These are phyloP conservation scores for Pythium diclinum DNA, from an alignment of 352 stramenopile genomes.

Conservation along the genomic window DNA sequence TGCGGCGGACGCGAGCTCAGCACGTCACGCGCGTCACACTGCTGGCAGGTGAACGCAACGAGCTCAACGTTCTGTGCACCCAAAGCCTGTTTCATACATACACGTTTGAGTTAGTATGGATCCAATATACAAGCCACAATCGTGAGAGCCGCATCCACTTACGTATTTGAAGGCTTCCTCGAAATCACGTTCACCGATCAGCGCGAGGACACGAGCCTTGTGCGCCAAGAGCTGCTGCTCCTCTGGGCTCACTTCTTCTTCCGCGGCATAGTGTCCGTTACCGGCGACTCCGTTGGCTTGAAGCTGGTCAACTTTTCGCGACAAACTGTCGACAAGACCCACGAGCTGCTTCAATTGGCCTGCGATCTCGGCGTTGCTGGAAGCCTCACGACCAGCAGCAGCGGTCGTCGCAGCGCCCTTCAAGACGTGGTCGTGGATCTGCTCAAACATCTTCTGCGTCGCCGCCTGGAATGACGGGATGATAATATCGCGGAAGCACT, in stretches of 20 bases:
- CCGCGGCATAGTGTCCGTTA: constrained; percentile 24
- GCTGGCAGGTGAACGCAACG: constrained; percentile 63
- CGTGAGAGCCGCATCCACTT: neutral
- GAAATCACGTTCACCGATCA: constrained; percentile 52
- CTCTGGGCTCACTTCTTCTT: constrained; percentile 32
- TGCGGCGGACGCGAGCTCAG: constrained; percentile 61
- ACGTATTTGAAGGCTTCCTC: constrained; percentile 82
- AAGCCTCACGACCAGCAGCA: constrained; percentile 45
- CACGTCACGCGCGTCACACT: constrained; percentile 62
- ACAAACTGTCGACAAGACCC: constrained; percentile 51
- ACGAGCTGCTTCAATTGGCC: constrained; percentile 66
- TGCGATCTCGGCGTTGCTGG: constrained; percentile 55
- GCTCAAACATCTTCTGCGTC: constrained; percentile 89
- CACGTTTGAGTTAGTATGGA: neutral
- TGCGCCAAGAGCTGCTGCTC: constrained; percentile 57
- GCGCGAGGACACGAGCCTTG: constrained; percentile 49
- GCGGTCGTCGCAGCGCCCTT: constrained; percentile 51
- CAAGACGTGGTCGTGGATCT: constrained; percentile 83
- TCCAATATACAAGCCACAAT: neutral
- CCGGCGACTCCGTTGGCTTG: constrained; percentile 25
- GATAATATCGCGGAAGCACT: constrained; percentile 85
- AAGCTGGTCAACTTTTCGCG: constrained; percentile 64
- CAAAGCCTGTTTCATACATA: constrained; percentile 32
- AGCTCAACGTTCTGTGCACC: constrained; percentile 75
- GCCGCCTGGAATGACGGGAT: constrained; percentile 85